Conservation (phyloP, 1,139 yeast species). For the Kodamaea anthophila region DNA sequence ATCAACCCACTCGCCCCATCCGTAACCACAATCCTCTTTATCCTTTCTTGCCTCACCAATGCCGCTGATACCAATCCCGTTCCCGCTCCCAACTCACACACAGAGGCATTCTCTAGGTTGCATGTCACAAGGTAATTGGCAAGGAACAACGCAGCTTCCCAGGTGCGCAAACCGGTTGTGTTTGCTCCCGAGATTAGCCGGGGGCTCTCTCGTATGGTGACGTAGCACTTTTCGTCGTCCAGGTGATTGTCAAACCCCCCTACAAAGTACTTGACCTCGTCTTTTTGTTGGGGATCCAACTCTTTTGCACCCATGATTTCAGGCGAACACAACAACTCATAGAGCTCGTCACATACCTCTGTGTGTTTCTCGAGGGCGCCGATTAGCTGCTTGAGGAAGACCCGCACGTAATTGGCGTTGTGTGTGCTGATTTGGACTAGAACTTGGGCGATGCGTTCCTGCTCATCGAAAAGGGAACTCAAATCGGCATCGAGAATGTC, state of each 20-base stretch:
- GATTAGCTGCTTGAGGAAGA: conserved; percentile 38
- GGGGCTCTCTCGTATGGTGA: conserved; percentile 56
- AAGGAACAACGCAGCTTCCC: conserved; percentile 88
- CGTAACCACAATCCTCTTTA: conserved; percentile 45
- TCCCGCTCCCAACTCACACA: conserved; percentile 83
- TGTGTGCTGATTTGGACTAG: conserved; percentile 3
- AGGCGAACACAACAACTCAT: conserved; percentile 41
- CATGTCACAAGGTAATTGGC: conserved; percentile 37
- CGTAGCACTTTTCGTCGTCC: conserved; percentile 14
- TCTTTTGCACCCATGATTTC: conserved; percentile 34
- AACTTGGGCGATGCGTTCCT: conserved; percentile 3
- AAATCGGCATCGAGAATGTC: conserved; percentile 8
- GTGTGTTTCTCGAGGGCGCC: conserved; percentile 24
- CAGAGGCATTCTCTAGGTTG: conserved; percentile 10
- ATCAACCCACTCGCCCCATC: conserved; percentile 73
- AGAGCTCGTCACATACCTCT: conserved; percentile 40
- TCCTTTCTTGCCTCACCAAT: conserved; percentile 21
- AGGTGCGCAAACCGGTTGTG: conserved; percentile 84
- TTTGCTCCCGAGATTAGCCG: conserved; percentile 63
- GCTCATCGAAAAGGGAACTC: conserved; percentile 1
- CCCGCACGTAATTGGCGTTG: conserved; percentile 48
- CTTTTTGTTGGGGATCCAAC: conserved; percentile 39
- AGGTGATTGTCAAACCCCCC: conserved; percentile 14
- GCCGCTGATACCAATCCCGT: conserved; percentile 79
- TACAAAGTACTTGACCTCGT: conserved; percentile 42